Evolutionary conservation across 2,329 filamentous ascomycete species (phyloP).

Genomic region (Laburnicola sp.): DNA sequence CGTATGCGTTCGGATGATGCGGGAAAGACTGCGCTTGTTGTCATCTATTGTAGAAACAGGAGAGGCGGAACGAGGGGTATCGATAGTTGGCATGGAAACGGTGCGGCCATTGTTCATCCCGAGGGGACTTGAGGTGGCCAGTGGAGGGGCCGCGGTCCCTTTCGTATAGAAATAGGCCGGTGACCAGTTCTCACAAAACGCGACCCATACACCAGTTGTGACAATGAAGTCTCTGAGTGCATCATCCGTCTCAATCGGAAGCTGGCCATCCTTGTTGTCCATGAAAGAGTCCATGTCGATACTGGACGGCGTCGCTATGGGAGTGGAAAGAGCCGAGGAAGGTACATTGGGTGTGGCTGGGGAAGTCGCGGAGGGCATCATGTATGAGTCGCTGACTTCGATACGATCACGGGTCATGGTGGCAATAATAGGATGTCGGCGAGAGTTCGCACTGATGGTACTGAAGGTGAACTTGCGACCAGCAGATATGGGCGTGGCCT

Average conservation of each 20-base stretch:
- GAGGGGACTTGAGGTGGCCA: conserved; percentile 21
- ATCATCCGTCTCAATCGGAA: conserved; percentile 53
- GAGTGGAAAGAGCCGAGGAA: conserved; percentile 30
- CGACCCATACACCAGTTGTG: conserved; percentile 62
- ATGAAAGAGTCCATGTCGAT: conserved; percentile 38
- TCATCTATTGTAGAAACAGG: conserved; percentile 38
- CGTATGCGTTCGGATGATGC: conserved; percentile 31
- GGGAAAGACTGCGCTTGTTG: conserved; percentile 34
- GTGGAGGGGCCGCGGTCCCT: conserved; percentile 15
- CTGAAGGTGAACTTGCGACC: conserved; percentile 73
- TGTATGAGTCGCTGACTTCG: conserved; percentile 70
- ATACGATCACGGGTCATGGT: conserved; percentile 65
- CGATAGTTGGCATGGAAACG: conserved; percentile 37
- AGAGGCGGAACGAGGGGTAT: conserved; percentile 38
- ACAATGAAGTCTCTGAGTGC: conserved; percentile 59
- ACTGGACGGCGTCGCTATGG: conserved; percentile 39
- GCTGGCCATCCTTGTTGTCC: conserved; percentile 21
- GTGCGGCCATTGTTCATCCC: conserved; percentile 28
- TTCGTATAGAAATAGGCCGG: conserved; percentile 33
- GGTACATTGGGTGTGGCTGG: conserved; percentile 39
- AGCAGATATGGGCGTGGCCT: conserved; percentile 23
- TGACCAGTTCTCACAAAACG: conserved; percentile 62
- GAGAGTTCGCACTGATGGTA: conserved; percentile 68
- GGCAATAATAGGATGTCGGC: conserved; percentile 75
- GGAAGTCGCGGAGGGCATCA: conserved; percentile 46